Base-by-base conservation (phyloP, 1,284 basidiomycete species). In the Puccinia coronata region DNA sequence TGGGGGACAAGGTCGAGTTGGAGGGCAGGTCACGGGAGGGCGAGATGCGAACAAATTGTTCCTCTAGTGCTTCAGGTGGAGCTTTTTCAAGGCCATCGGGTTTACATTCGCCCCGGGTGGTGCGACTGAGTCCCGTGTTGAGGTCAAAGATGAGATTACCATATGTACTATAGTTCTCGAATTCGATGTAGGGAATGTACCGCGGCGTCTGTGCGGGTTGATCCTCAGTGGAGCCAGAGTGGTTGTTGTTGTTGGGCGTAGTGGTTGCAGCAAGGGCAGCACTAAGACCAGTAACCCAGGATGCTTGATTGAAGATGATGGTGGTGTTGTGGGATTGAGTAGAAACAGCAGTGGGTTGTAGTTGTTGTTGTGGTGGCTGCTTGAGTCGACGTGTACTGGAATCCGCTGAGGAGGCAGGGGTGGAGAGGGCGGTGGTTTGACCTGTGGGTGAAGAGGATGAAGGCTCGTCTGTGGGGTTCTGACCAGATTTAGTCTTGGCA, bases 61-160 rank as follows among this genome's bases (percentile, higher is more conserved):
- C 73, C 47, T 76, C 55, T 16, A 76, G 55, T n/a, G 73, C 73
- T 76, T 76, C 73, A 18, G 75, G 59, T 18, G 75, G 75, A 39
- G 75, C 75, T 77, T 77, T 77, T 18, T 77, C 75, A 31, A 77
- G 61, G 39, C 75, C 75, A 34, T 77, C 75, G 49, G 75, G 75
- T 36, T 77, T 77, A 51, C 61, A 65, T 39, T 77, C 75, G 3
- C 53, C 43, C 23, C 75, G 61, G 20, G 61, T 25, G 31, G 31
- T 47, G 18, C 59, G 43, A 67, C 75, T 76, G 39, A 76, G 55
- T 25, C 73, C 73, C 12, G 73, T 67, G 63, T 77, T 77, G 12
- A 77, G 41, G 47, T 77, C 75, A 36, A 77, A 65, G 61, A 77
- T 77, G 8, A 77, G 34, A 51, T 65, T 67, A 77, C 75, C 63